Base-by-base conservation (phyloP, 345 rosid species). In the Linum lewisii region DNA sequence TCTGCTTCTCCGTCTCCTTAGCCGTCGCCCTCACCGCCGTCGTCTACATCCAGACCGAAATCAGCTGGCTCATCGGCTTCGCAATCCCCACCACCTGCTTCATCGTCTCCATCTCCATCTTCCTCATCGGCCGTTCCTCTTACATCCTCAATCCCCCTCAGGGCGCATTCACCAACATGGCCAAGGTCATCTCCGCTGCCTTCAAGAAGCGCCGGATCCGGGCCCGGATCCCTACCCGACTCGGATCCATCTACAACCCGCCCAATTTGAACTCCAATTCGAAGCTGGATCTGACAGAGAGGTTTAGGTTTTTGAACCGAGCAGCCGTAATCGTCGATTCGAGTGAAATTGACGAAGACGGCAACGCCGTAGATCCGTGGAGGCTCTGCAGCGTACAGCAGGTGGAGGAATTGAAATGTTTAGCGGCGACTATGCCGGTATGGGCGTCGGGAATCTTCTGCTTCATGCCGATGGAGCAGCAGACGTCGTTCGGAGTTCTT, bases 401-500 rank as follows among this genome's bases (percentile, higher is more conserved):
- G 49, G 84, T 87, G 0, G 95, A 87, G 70, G 92, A 85, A 42
- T 65, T 80, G 20, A 87, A 87, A 68, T 85, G 87, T 73, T 20
- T 87, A 9, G 57, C 83, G 60, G 73, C 68, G 68, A 59, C 83
- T 16, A 7, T 74, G 6, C 89, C 92, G 1, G 64, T 87, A 22
- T 81, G 88, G 89, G 74, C 82, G 5, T 58, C 89, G 0, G 82
- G 76, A 51, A 73, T 83, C 18, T 59, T 84, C 15, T 32, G 75
- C 60, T 67, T 78, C 32, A 68, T 69, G 18, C 32, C 86, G 69
- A 62, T 81, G 24, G 15, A 49, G 37, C 75, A 81, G 63, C 87
- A 79, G 55, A 66, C n/a, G 29, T 76, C 86, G 11, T 79, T 81
- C 71, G 70, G 70, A 21, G 50, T 75, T 10, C 68, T 75, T 20